A percentile compares a stretch with the other conserved stretches of the same genome.
phyloP scores from a whole-genome alignment of 2,329 filamentous ascomycete genomes.

The Dactylonectria macrodidyma region DNA sequence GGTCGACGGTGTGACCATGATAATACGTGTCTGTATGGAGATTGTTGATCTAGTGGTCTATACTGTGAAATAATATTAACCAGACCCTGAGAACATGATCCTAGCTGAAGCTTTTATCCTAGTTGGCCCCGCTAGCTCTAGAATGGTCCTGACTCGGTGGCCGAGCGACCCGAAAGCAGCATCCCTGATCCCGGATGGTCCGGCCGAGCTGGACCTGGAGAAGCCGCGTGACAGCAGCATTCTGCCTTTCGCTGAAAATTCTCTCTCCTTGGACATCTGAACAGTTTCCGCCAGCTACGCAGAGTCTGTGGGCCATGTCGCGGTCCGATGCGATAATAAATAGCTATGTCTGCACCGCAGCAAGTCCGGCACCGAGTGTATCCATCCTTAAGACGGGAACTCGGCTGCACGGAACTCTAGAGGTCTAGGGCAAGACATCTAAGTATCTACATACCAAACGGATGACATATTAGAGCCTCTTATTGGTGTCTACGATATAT shows the following conservation, averaged over 20 bases:
- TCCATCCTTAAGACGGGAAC: slow-evolving; percentile 13
- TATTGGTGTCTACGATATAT: no score
- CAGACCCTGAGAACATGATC: background rate
- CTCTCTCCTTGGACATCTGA: no score
- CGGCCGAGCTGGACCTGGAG: slow-evolving; percentile 10
- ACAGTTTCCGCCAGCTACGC: slow-evolving; percentile 11
- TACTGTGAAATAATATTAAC: background rate
- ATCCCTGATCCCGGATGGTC: background rate
- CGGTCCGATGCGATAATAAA: slow-evolving; percentile 25
- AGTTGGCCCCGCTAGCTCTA: background rate
- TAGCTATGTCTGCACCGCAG: slow-evolving; percentile 29
- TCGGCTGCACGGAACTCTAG: slow-evolving; percentile 14
- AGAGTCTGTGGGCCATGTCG: slow-evolving; percentile 24
- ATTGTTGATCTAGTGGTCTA: background rate
- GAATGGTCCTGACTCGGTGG: background rate
- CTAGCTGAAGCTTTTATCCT: background rate
- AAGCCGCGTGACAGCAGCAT: background rate
- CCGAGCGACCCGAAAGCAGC: background rate
- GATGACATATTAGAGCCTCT: no score
- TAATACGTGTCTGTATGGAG: background rate
- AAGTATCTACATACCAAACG: no score
- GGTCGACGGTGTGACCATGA: background rate
- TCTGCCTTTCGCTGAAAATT: no score
- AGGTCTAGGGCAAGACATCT: slow-evolving; percentile 7
- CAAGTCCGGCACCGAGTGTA: slow-evolving; percentile 20